A percentile compares a stretch with the other conserved stretches of the same genome.
phyloP scores from a whole-genome alignment of 73 alveolate species.

The Paramecium biaurelia region DNA sequence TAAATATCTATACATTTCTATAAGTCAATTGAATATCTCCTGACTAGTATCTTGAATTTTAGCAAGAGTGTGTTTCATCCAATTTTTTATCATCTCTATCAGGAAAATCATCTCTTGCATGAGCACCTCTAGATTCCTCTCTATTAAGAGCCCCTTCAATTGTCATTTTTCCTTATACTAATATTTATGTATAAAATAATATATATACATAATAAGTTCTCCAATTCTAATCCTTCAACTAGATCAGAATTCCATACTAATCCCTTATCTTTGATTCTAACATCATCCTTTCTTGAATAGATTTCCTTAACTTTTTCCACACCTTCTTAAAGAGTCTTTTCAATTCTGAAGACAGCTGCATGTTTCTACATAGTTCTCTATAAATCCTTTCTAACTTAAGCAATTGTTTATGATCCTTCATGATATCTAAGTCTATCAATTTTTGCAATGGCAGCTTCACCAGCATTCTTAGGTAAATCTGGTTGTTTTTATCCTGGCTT shows the following conservation, averaged over 20 bases:
- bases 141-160: conserved; percentile 77
- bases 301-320: conserved; percentile 71
- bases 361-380: conserved; percentile 91
- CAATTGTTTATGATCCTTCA: conserved; percentile 85
- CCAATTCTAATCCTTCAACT: conserved; percentile 81
- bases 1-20: conserved; percentile 61
- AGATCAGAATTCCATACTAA: conserved; percentile 82
- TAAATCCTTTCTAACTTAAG: conserved; percentile 84
- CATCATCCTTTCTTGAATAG: conserved; percentile 65
- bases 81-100: conserved; percentile 84
- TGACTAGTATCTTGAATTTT: conserved; percentile 56
- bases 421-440: conserved; percentile 87
- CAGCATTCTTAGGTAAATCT: conserved; percentile 88
- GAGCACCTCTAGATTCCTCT: conserved; percentile 91
- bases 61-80: conserved; percentile 87
- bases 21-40: conserved; percentile 68
- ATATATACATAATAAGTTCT: conserved; percentile 68
- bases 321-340: conserved; percentile 80
- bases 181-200: not conserved
- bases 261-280: conserved; percentile 86
- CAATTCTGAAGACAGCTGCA: conserved; percentile 86
- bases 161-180: conserved; percentile 73
- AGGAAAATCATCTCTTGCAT: conserved; percentile 87
- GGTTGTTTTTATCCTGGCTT: conserved; percentile 83
- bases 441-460: conserved; percentile 90